Base-by-base conservation (phyloP, 192 early-diverging fungal genomes). In the Entrophospora sp. region DNA sequence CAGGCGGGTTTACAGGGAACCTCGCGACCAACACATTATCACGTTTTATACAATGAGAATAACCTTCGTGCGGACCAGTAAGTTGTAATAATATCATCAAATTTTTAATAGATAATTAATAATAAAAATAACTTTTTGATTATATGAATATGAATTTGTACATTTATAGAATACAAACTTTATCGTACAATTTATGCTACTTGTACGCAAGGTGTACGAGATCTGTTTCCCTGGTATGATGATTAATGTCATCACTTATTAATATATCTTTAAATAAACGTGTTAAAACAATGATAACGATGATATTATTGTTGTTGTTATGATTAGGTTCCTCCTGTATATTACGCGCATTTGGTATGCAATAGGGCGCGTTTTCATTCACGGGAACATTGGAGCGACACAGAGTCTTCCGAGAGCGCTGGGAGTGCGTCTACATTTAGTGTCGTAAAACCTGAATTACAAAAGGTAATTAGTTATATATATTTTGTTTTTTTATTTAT, bases 1-100 rank as follows among this genome's bases (percentile, higher is more conserved):
- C 96, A 98, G 65, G 85, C 89, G 2, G 94, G 93, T 22, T 79
- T 95, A 27, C 93, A 97, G 67, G 95, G 96, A 36, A 96, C 94
- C 0, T 92, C 90, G 6, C 86, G 93, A n/a, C 93, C 95, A 0
- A 91, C 90, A 0, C 91, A 94, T 70, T 98, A 98, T 81, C 86
- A 89, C 48, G 93, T 96, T 10, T 74, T 98, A 16, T 80, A 86
- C 49, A 92, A 98, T 64, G 93, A 97, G 18, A 91, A 91, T 71
- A 68, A 76, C 1, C 91, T 94, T 30, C 81, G 82, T 2, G 65
- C 87, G 1, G 92, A 98, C 64, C 72, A 14, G 60, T 62, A 32
- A 31, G 25, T 28, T 3, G n/a, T n/a, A n/a, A n/a, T n/a, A n/a
- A 12, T 16, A 35, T 61, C 16, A 4, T 45, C 27, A 28, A 20